Percentiles rank a stretch among this genome's conserved stretches.
Conservation (phyloP, 345 rosid genomes). For the Populus deltoides region DNA sequence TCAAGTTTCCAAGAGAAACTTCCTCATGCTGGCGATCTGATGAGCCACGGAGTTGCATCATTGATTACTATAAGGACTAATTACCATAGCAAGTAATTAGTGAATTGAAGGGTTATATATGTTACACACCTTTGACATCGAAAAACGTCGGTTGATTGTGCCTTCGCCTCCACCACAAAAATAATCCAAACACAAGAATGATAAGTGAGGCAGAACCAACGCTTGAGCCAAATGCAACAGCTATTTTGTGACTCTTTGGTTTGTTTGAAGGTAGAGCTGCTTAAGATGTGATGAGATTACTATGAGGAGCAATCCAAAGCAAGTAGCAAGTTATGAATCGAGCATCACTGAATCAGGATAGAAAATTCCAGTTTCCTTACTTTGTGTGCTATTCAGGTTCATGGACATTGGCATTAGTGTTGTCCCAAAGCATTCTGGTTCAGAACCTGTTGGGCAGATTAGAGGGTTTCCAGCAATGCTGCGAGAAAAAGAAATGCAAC, state of each 20-base stretch:
- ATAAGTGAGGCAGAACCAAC: constrained; percentile 58
- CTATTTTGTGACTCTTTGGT: constrained; percentile 60
- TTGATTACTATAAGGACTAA: background rate
- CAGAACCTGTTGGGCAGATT: constrained; percentile 83
- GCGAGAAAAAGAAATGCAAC: constrained; percentile 26
- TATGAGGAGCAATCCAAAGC: constrained; percentile 13
- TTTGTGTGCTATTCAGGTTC: constrained; percentile 73
- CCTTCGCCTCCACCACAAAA: constrained; percentile 86
- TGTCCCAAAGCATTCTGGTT: constrained; percentile 83
- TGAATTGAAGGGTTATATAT: background rate
- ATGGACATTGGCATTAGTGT: constrained; percentile 91
- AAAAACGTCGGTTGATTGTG: constrained; percentile 59
- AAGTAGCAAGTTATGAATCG: background rate
- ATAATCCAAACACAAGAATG: constrained; percentile 63
- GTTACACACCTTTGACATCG: constrained; percentile 70
- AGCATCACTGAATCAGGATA: background rate
- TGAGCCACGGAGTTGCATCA: background rate
- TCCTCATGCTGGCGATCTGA: constrained; percentile 67
- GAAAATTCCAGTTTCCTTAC: constrained; percentile 33
- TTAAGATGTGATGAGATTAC: constrained; percentile 16
- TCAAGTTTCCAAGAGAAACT: constrained; percentile 81
- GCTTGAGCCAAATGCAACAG: constrained; percentile 70
- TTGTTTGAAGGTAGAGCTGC: constrained; percentile 42
- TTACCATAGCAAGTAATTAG: background rate
- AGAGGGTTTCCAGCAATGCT: constrained; percentile 88